phyloP scores from a whole-genome alignment of 257 asterid genomes.

The Vinca minor region DNA sequence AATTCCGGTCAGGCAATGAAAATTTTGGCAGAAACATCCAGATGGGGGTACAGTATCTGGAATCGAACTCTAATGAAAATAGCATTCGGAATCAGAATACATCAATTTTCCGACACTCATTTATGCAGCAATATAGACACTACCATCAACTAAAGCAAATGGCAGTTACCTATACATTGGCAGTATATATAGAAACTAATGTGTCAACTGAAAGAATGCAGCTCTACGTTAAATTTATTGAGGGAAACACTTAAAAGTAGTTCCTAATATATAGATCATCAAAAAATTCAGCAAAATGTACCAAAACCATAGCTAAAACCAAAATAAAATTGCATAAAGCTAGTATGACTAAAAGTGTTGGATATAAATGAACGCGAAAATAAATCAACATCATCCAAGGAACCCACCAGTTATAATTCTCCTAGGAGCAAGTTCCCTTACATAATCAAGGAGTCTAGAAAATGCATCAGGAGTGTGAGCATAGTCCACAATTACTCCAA shows the following conservation, averaged over 20 bases:
- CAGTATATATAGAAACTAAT: too few species aligned
- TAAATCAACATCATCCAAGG: not conserved
- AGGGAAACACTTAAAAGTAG: too few species aligned
- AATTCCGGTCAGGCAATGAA: constrained; percentile 21
- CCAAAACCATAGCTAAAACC: not conserved
- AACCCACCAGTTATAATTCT: constrained; percentile 73
- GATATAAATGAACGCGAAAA: not conserved
- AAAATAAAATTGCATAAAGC: not conserved
- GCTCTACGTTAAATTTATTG: too few species aligned
- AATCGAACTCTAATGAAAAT: not conserved
- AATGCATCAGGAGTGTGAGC: constrained; percentile 81
- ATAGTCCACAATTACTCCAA: constrained; percentile 81
- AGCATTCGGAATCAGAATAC: not conserved
- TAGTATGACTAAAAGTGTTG: not conserved
- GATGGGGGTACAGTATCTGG: not conserved
- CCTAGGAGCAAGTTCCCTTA: constrained; percentile 72
- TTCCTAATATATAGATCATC: too few species aligned
- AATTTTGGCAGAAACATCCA: not conserved
- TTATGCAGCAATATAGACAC: too few species aligned
- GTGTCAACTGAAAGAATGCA: too few species aligned
- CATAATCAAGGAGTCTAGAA: constrained; percentile 78
- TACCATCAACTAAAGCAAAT: too few species aligned
- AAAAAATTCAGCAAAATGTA: too few species aligned
- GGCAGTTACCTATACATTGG: too few species aligned
- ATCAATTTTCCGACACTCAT: too few species aligned